Base-by-base conservation (phyloP, 106 monocot genomes). In the Ottelia alismoides region DNA sequence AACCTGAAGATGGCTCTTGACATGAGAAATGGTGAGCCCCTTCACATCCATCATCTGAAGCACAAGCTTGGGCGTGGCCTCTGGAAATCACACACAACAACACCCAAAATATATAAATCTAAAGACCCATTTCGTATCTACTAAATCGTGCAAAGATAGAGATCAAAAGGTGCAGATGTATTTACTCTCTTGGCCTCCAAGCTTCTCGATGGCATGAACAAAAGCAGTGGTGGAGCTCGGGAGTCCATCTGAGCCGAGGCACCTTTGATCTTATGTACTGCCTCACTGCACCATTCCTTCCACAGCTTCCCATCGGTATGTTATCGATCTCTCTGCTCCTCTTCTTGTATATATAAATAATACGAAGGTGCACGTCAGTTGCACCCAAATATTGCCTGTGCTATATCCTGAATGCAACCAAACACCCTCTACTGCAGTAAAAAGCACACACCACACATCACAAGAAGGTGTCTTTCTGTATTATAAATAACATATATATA, bases 1-100 rank as follows among this genome's bases (percentile, higher is more conserved):
- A n/a, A 90, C 91, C 85, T 92, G 91, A 24, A 92, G 91, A 69
- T 92, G 91, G 61, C 91, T 92, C 65, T 92, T 92, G 48, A 92
- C 85, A 70, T 92, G 91, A 56, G 91, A 78, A 53, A 85, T 92
- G 30, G 75, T 85, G 14, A 92, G 75, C 16, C 85, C 91, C 73
- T 57, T 76, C 17, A 85, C 81, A 62, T 73, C 76, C 91, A 92
- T 92, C 30, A 85, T 49, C 70, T 92, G 91, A 50, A 92, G 78
- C 53, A 92, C 76, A 16, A 81, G 78, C 69, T 92, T 92, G 2
- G 91, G 91, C 19, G 91, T 92, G 25, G 91, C 81, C 56, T 76
- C 91, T 92, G 52, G 23, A 70, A 23, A 1, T 29, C 19, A 30
- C 28, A 1, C 55, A 26, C 22, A 23, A 53, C 35, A 35, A 20